Evolutionary conservation across 768 basidiomycete genomes (phyloP), one percentile per base, ranked within the genome.

Genomic region (Phanerochaete sordida): DNA sequence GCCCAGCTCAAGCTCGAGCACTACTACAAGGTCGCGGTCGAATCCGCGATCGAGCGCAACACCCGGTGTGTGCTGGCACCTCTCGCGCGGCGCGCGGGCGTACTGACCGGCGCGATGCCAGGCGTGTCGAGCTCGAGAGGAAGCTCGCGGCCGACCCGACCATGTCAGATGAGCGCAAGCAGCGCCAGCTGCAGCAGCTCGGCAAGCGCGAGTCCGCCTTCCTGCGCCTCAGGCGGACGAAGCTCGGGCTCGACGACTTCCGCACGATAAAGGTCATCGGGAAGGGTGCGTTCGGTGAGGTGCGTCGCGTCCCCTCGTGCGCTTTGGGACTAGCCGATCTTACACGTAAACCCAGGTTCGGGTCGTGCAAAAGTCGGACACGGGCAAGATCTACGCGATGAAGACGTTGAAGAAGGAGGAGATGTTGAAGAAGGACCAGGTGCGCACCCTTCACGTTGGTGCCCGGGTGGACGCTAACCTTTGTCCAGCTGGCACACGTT

Each of bases 401-500:
- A 98, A 98, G 76, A 92, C 93, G 24, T 76, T 98, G 70, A 88
- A 90, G 75, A 99, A 99, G 78, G 90, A 90, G 51, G 97, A 98
- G 73, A 99, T 98, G 97, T 84, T 99, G 74, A 96, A 98, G 76
- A 97, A 97, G 73, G 97, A 99, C 70, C 96, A 99, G 81, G 95
- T 91, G 60, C 49, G 84, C 67, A 15, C 37, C 9, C 23, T 24
- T n/a, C 23, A 24, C 23, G 33, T 37, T 54, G 19, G 39, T n/a
- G 33, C 30, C 21, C 8, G 3, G 35, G 39, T 15, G 16, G 26
- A 6, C 24, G 27, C 50, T 55, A 60, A 56, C 30, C 16, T 56
- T 60, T 33, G 3, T 1, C 4, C 65, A 98, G 96, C 82, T 98
- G 50, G 96, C 97, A 15, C 97, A 99, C 73, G 96, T 99, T 56